Conservation (phyloP, 2,329 filamentous ascomycete genomes). For the Penicillium sp. region DNA sequence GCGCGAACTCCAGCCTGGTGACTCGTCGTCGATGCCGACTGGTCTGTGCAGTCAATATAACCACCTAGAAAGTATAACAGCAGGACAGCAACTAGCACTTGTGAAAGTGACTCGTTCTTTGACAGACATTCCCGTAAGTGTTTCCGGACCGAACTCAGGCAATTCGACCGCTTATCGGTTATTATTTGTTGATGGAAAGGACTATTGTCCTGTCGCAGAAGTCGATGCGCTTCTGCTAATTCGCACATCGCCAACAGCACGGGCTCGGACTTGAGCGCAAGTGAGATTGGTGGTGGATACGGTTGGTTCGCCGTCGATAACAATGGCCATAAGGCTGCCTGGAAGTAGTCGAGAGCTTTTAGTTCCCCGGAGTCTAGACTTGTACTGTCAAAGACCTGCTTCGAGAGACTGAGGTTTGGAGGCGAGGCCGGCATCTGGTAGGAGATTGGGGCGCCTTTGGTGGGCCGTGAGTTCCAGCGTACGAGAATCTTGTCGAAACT, state of each 20-base stretch:
- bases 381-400: conserved; percentile 5
- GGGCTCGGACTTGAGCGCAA: not conserved
- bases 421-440: not conserved
- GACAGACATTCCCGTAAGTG: not conserved
- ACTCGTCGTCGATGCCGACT: conserved; percentile 1
- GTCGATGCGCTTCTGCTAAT: not conserved
- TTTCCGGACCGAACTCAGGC: not conserved
- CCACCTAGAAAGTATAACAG: not conserved
- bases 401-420: not conserved
- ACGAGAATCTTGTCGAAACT: not conserved
- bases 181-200: not conserved
- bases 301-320: conserved; percentile 5
- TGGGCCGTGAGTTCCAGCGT: not conserved
- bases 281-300: not conserved
- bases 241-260: not conserved
- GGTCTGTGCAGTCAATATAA: not conserved
- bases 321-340: conserved; percentile 21
- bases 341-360: conserved; percentile 23
- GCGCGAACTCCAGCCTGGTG: not conserved
- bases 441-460: not conserved
- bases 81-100: not conserved
- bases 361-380: conserved; percentile 10
- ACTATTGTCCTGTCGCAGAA: not conserved
- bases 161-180: not conserved
- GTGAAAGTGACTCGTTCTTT: conserved; percentile 1